These are phyloP conservation scores for Eleusine coracana DNA, from an alignment of 176 grass and related monocot genomes.

Conservation along the genomic window DNA sequence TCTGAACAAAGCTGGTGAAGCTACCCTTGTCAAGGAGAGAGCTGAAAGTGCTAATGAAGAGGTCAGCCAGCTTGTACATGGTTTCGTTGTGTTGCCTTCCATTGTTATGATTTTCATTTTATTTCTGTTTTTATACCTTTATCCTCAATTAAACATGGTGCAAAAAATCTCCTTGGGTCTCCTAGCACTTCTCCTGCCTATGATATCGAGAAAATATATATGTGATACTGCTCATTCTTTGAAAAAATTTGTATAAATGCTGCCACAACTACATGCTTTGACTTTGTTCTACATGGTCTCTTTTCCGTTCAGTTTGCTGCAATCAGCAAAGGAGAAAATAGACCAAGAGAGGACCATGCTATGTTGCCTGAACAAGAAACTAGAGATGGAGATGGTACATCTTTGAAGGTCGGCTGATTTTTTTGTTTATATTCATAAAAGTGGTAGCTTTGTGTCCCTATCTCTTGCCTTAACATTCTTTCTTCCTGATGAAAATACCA, in stretches of 20 bases:
- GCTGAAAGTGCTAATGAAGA: constrained; percentile 58
- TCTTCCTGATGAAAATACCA: background rate
- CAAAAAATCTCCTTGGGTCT: background rate
- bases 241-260: constrained; percentile 22
- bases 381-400: constrained; percentile 43
- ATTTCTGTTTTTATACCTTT: background rate
- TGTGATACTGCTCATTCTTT: constrained; percentile 4
- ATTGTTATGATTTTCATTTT: constrained; percentile 1
- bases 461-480: constrained; percentile 1
- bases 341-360: constrained; percentile 46
- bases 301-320: constrained; percentile 66
- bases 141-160: background rate
- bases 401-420: constrained; percentile 54
- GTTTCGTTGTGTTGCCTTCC: constrained; percentile 39
- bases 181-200: background rate
- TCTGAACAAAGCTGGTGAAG: constrained; percentile 64
- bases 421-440: constrained; percentile 19
- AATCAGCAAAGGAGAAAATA: constrained; percentile 77
- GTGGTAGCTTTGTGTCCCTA: constrained; percentile 10
- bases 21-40: constrained; percentile 67
- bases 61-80: constrained; percentile 61
- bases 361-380: constrained; percentile 53
- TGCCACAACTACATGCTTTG: constrained; percentile 18
- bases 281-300: constrained; percentile 32
- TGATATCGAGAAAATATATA: background rate